Evolutionary conservation across 306 rosid species (phyloP), one percentile per base, ranked within the genome.

Genomic region (Glycine tomentella): DNA sequence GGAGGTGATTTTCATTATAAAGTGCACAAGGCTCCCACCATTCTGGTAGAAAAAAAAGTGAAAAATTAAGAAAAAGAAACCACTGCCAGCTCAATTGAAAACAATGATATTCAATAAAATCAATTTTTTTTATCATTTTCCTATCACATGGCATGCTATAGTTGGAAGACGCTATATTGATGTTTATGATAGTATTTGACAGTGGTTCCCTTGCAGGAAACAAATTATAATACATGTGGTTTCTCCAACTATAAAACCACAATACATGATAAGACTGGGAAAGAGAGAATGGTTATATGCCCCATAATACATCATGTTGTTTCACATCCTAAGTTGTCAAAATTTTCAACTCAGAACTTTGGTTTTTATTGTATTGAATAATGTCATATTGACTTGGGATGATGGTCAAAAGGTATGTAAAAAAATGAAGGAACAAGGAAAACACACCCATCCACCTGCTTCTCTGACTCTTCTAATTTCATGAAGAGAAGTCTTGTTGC

Each of bases 371-470:
- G 8, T 57, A 48, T 71, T 17, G 46, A 46, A 45, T 36, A 15
- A 34, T 9, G 59, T 6, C 44, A 45, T 48, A 44, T 70, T 33
- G 72, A 68, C 70, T 17, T 59, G n/a, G 8, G 7, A n/a, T 62
- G 57, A 44, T 61, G 9, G 61, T 20, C 68, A 75, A 65, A 76
- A 38, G 62, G 79, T 6, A 52, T 61, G 49, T 14, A 59, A 67
- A 72, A 25, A 77, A 73, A 69, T 74, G 49, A 72, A 77, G 80
- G 89, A 90, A 88, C 34, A 69, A 82, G 91, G 88, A 84, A 86
- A 92, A 95, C 98, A 93, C 98, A 95, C 99, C 99, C 99, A 95
- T 92, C 99, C 99, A 90, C 99, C 98, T 93, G 98, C 99, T 76
- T 93, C 97, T 90, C 97, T 90, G 86, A 95, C 88, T 91, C 99